These are phyloP conservation scores for Vickermania ingenoplastis DNA, from an alignment of 208 protist genomes.

Conservation along the genomic window DNA sequence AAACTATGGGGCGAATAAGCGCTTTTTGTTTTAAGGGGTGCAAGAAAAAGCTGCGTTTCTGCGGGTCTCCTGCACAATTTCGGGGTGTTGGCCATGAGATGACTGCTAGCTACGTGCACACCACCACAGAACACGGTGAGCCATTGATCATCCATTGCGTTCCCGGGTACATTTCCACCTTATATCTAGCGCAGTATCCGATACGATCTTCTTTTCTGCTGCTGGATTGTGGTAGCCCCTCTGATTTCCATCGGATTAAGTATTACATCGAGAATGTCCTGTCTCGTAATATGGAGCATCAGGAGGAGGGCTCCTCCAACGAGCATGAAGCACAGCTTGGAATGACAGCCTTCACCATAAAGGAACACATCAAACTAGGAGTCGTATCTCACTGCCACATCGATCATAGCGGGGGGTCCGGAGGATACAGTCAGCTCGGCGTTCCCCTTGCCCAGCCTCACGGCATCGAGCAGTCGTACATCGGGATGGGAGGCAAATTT, in stretches of 20 bases:
- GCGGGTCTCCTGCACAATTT: conserved; percentile 16
- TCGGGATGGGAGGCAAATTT: conserved; percentile 8
- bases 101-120: conserved; percentile 21
- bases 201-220: conserved; percentile 22
- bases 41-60: conserved; percentile 9
- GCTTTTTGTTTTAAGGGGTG: conserved; percentile 10
- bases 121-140: conserved; percentile 9
- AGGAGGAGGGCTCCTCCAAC: too few species aligned
- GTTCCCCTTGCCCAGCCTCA: conserved; percentile 17
- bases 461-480: conserved; percentile 19
- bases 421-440: conserved; percentile 15
- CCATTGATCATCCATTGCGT: conserved; percentile 35
- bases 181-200: conserved; percentile 35
- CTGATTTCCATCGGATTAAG: conserved; percentile 23
- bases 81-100: conserved; percentile 16
- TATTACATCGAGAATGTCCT: conserved; percentile 41
- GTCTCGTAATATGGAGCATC: too few species aligned
- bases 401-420: conserved; percentile 29
- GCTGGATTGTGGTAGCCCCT: conserved; percentile 31
- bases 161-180: conserved; percentile 20
- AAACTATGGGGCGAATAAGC: conserved; percentile 10
- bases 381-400: conserved; percentile 34
- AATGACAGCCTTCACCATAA: conserved; percentile 8
- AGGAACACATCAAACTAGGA: conserved; percentile 21
- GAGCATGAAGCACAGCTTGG: neutral